Evolutionary conservation across 805 yeast genomes (phyloP), one percentile per base, ranked within the genome.

Genomic region (Grigorovia humatica): DNA sequence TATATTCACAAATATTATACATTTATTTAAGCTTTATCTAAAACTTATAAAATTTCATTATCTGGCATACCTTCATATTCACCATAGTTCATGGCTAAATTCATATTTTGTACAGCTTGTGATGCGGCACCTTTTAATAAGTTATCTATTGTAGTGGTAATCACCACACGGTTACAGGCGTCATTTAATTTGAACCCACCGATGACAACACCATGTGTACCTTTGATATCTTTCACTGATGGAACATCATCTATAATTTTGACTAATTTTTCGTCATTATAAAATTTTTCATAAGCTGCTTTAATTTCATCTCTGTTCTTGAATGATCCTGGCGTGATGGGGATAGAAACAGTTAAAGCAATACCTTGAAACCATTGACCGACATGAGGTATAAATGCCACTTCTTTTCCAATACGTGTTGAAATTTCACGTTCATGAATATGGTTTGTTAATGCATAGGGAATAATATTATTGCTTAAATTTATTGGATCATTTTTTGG

Each of bases 301-400:
- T 50, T 51, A 57, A 89, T 78, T 52, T 88, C 96, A 66, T 95
- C 81, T 11, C 93, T 77, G 9, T 91, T 79, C 19, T 42, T 23
- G 57, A 90, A 71, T 43, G 76, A 73, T 50, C 80, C 75, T 55
- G 78, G 74, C 61, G 79, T 83, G 63, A 93, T 78, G 49, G 99
- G 99, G 54, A 93, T 85, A 44, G 88, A 82, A 51, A 93, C 83
- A 19, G 99, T 91, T 63, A 86, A 86, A 1, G 96, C 78, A 59
- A 93, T 93, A 60, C 99, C 99, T 72, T 95, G 98, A 81, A 93
- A 93, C 99, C 99, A 93, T 68, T 85, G 95, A 2, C 97, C 99
- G 54, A 93, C 99, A 64, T 93, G 99, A 19, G 99, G 99, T 57
- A 86, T 81, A 69, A 93, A 93, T 4, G 96, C 91, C 48, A 93